Conservation (phyloP, 768 basidiomycete genomes). For the Rhizopogon salebrosus region DNA sequence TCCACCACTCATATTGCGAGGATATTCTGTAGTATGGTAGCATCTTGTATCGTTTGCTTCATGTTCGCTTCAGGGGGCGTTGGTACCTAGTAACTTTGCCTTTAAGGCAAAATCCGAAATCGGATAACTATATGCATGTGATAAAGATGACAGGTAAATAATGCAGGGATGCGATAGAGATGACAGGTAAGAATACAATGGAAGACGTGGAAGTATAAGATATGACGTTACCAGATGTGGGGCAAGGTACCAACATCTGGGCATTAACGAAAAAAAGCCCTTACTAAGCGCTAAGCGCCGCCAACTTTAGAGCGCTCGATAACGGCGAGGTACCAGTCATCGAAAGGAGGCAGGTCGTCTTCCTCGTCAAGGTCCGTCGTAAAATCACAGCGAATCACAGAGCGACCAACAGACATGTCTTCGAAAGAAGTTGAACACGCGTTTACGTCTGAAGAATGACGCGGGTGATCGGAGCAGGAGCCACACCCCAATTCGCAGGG, state of each 20-base stretch:
- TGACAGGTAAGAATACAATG: background rate
- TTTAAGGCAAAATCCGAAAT: background rate
- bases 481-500: background rate
- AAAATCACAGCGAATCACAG: background rate
- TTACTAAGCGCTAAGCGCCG: background rate
- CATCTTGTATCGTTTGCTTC: constrained; percentile 1
- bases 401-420: background rate
- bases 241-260: constrained; percentile 1
- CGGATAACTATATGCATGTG: too few species aligned
- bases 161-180: background rate
- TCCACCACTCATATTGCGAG: background rate
- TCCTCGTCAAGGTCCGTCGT: constrained; percentile 2
- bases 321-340: constrained; percentile 14
- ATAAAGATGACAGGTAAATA: too few species aligned
- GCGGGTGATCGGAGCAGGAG: background rate
- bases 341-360: constrained; percentile 11
- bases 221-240: background rate
- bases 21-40: background rate
- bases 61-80: background rate
- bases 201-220: background rate
- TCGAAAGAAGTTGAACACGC: background rate
- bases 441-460: background rate
- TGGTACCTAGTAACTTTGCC: background rate
- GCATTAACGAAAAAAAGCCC: background rate
- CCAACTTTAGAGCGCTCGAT: constrained; percentile 3